Evolutionary conservation across 2,329 filamentous ascomycete species (phyloP).

Genomic region (Pseudogymnoascus sp.): DNA sequence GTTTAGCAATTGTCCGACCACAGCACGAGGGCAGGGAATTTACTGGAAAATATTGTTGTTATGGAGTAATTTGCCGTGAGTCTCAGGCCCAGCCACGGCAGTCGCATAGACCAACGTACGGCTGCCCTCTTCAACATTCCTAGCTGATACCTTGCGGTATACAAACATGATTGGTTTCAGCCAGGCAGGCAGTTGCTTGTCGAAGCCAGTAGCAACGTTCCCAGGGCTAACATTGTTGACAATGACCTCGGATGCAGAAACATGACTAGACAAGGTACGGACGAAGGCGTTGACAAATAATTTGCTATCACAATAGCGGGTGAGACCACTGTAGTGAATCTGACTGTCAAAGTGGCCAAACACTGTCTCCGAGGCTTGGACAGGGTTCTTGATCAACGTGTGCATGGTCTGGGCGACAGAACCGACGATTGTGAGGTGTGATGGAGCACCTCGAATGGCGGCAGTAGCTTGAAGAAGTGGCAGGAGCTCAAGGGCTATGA

Average conservation of each 20-base stretch:
- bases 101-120: background rate
- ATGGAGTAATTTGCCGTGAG: background rate
- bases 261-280: slow-evolving; percentile 13
- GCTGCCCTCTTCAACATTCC: background rate
- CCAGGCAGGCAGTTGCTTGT: background rate
- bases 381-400: background rate
- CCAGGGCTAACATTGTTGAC: slow-evolving; percentile 20
- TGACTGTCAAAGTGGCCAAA: background rate
- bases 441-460: background rate
- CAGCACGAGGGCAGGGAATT: background rate
- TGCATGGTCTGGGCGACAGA: background rate
- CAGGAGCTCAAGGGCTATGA: background rate
- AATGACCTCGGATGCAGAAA: slow-evolving; percentile 17
- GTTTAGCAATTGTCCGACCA: background rate
- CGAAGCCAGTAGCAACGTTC: background rate
- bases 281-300: slow-evolving; percentile 14
- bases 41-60: background rate
- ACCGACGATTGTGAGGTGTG: background rate
- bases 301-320: slow-evolving; percentile 10
- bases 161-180: background rate
- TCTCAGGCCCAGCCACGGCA: background rate
- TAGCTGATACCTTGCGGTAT: background rate
- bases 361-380: background rate
- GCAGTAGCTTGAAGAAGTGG: background rate
- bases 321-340: slow-evolving; percentile 5